A percentile compares a stretch with the other conserved stretches of the same genome.
These are phyloP conservation scores for Rhodomyrtus psidioides DNA, from an alignment of 441 rosid genomes.

Conservation along the genomic window DNA sequence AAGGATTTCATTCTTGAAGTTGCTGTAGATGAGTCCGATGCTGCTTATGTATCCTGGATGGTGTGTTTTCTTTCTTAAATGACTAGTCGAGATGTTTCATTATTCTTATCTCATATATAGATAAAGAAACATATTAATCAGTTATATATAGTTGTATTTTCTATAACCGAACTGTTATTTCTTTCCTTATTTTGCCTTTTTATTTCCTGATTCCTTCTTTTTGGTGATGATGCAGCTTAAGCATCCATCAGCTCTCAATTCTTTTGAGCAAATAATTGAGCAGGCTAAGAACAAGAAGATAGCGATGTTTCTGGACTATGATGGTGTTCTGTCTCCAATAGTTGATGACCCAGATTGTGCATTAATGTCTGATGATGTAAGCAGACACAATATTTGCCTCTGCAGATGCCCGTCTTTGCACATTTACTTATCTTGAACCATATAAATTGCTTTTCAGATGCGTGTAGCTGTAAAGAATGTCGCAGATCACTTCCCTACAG, in stretches of 20 bases:
- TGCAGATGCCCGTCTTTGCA: background rate
- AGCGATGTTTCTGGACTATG: slow-evolving; percentile 83
- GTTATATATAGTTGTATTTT: background rate
- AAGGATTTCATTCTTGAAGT: slow-evolving; percentile 43
- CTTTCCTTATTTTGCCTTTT: background rate
- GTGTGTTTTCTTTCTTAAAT: slow-evolving; percentile 22
- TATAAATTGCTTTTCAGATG: slow-evolving; percentile 44
- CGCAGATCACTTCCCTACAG: slow-evolving; percentile 77
- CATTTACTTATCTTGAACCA: background rate
- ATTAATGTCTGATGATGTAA: slow-evolving; percentile 69
- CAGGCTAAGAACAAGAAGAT: slow-evolving; percentile 65
- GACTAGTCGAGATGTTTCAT: background rate
- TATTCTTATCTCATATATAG: background rate
- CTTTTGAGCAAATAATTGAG: slow-evolving; percentile 47
- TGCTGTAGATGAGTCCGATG: slow-evolving; percentile 52
- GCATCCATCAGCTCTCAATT: slow-evolving; percentile 78
- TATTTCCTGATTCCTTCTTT: background rate
- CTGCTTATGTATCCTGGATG: slow-evolving; percentile 66
- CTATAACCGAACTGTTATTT: background rate
- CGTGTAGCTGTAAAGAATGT: slow-evolving; percentile 76
- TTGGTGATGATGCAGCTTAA: slow-evolving; percentile 42
- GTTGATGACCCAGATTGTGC: slow-evolving; percentile 95
- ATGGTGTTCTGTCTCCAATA: slow-evolving; percentile 93
- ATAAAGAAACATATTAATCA: background rate
- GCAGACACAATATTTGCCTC: slow-evolving; percentile 2